These are phyloP conservation scores for Pyracantha coccinea DNA, from an alignment of 331 rosid species.

Conservation along the genomic window DNA sequence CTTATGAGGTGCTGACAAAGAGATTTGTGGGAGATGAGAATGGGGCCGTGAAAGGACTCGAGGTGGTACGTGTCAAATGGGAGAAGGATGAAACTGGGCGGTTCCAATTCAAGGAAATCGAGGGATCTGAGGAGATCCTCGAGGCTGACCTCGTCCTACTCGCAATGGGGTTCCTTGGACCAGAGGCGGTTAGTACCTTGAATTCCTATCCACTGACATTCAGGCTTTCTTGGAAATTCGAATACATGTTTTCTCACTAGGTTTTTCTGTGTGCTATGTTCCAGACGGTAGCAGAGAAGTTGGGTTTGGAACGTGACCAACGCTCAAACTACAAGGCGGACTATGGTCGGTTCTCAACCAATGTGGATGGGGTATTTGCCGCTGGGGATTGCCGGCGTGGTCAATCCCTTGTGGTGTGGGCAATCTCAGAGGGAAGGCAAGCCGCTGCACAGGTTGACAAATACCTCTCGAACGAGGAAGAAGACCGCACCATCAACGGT, in stretches of 20 bases:
- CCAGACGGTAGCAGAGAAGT: conserved; percentile 68
- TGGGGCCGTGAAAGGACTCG: conserved; percentile 75
- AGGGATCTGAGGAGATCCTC: conserved; percentile 75
- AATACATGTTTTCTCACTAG: neutral
- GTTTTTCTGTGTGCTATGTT: neutral
- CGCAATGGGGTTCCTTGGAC: conserved; percentile 99
- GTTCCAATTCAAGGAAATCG: conserved; percentile 74
- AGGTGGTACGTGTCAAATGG: conserved; percentile 63
- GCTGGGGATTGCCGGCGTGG: conserved; percentile 97
- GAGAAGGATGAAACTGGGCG: conserved; percentile 82
- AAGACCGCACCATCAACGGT: conserved; percentile 3
- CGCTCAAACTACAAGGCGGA: conserved; percentile 87
- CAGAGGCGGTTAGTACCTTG: conserved; percentile 63
- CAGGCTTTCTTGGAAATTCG: neutral
- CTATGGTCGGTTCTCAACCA: conserved; percentile 84
- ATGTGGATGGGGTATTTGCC: conserved; percentile 66
- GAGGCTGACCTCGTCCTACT: conserved; percentile 79
- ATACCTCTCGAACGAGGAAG: conserved; percentile 42
- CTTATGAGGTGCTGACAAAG: conserved; percentile 86
- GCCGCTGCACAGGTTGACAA: conserved; percentile 75
- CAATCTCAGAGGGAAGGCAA: conserved; percentile 91
- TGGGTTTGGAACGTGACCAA: conserved; percentile 72
- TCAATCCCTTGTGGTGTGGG: conserved; percentile 94
- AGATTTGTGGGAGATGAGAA: conserved; percentile 83
- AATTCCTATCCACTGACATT: neutral